Evolutionary conservation across 2,329 filamentous ascomycete genomes (phyloP).

Genomic region (Xylariaceae sp.): DNA sequence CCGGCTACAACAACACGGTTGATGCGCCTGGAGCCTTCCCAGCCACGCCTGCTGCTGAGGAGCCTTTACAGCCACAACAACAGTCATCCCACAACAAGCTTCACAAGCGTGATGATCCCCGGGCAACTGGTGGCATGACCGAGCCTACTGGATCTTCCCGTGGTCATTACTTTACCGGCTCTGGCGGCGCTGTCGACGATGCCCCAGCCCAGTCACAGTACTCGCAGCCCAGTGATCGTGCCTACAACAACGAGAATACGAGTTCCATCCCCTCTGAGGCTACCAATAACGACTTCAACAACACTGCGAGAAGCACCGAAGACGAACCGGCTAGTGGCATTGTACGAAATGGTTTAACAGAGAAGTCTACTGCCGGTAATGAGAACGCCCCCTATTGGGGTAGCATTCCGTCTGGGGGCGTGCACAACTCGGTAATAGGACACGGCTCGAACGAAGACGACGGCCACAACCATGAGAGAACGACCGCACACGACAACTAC

Average conservation of each 20-base stretch:
- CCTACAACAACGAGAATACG: conserved; percentile 1
- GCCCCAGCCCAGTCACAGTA: not conserved
- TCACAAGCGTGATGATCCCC: conserved; percentile 18
- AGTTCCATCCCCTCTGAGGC: not conserved
- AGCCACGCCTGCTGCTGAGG: conserved; percentile 10
- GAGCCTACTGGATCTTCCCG: not conserved
- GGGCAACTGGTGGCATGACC: conserved; percentile 7
- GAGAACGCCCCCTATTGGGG: conserved; percentile 26
- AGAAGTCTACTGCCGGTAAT: conserved; percentile 11
- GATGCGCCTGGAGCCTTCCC: conserved; percentile 21
- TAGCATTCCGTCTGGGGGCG: conserved; percentile 24
- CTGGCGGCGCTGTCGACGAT: not conserved
- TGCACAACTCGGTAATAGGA: conserved; percentile 25
- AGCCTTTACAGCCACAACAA: not conserved
- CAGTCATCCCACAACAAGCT: conserved; percentile 11
- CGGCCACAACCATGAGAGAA: too few species aligned
- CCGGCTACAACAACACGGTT: conserved; percentile 9
- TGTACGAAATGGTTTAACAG: conserved; percentile 13
- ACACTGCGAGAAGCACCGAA: not conserved
- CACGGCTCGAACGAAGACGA: conserved; percentile 18
- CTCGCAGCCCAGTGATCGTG: conserved; percentile 2
- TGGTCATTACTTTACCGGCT: not conserved
- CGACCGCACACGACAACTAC: too few species aligned
- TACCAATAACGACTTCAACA: not conserved
- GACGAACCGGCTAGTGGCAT: conserved; percentile 7